Percentiles rank a stretch among this genome's conserved stretches.
phyloP scores from a whole-genome alignment of 768 basidiomycete genomes.

The Agrocybe praecox region DNA sequence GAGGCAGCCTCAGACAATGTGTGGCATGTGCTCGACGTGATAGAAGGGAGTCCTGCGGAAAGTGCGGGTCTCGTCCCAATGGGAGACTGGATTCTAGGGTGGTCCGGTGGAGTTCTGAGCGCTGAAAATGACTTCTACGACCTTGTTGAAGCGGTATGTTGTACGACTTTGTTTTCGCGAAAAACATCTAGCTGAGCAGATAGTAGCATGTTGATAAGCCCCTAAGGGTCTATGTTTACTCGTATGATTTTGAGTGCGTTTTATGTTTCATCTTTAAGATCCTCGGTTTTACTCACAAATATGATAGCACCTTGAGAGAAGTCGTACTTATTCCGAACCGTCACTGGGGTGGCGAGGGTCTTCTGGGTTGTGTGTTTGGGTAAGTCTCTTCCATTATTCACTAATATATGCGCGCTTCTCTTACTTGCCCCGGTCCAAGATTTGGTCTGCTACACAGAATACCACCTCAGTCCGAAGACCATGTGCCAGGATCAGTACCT shows the following conservation, averaged over 20 bases:
- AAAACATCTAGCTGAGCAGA: conserved; percentile 3
- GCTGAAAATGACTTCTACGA: conserved; percentile 97
- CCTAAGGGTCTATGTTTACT: conserved; percentile 93
- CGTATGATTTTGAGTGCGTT: conserved; percentile 91
- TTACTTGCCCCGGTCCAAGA: conserved; percentile 37
- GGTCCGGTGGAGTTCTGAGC: conserved; percentile 90
- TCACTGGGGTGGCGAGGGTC: conserved; percentile 96
- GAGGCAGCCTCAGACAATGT: conserved; percentile 89
- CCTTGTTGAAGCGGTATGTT: conserved; percentile 83
- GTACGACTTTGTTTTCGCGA: background rate
- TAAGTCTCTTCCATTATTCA: conserved; percentile 37
- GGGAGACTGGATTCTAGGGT: conserved; percentile 62
- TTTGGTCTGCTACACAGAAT: conserved; percentile 94
- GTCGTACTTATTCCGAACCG: conserved; percentile 95
- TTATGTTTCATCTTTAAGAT: background rate
- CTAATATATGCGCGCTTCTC: background rate
- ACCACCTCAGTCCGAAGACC: conserved; percentile 71
- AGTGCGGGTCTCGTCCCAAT: conserved; percentile 95
- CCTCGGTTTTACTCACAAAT: conserved; percentile 8
- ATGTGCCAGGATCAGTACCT: conserved; percentile 57
- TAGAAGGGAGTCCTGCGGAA: conserved; percentile 96
- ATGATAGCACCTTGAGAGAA: conserved; percentile 80
- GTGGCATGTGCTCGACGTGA: conserved; percentile 97
- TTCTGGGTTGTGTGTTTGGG: conserved; percentile 96
- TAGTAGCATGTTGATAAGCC: conserved; percentile 91